Conservation (phyloP, 2,329 filamentous ascomycete species). For the Penicillium sp. region DNA sequence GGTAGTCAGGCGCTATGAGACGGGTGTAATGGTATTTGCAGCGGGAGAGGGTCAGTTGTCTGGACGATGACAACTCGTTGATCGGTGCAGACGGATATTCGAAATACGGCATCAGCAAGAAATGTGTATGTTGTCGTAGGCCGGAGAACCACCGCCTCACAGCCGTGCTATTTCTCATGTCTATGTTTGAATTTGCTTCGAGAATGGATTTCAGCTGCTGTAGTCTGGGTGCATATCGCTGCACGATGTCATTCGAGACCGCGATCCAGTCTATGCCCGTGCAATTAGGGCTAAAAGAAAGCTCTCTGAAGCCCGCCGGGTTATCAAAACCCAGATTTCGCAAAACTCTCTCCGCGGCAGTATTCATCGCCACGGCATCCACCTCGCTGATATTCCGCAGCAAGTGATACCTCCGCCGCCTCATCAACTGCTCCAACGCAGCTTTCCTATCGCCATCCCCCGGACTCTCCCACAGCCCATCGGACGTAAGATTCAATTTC, state of each 20-base stretch:
- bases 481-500: neutral
- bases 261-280: neutral
- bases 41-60: neutral
- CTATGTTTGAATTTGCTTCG: neutral
- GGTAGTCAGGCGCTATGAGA: neutral
- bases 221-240: constrained; percentile 2
- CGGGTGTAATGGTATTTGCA: constrained; percentile 2
- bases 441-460: neutral
- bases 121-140: constrained; percentile 1
- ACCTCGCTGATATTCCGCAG: neutral
- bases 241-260: neutral
- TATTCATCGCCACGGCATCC: neutral
- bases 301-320: neutral
- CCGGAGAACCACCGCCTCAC: neutral
- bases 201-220: neutral
- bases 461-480: neutral
- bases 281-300: neutral
- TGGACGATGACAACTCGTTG: neutral
- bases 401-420: neutral
- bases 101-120: constrained; percentile 4
- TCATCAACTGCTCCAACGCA: neutral
- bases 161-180: constrained; percentile 30
- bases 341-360: neutral
- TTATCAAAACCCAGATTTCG: neutral
- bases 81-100: neutral